These are phyloP conservation scores for Alternaria triticimaculans DNA, from an alignment of 2,329 filamentous ascomycete genomes.

Conservation along the genomic window DNA sequence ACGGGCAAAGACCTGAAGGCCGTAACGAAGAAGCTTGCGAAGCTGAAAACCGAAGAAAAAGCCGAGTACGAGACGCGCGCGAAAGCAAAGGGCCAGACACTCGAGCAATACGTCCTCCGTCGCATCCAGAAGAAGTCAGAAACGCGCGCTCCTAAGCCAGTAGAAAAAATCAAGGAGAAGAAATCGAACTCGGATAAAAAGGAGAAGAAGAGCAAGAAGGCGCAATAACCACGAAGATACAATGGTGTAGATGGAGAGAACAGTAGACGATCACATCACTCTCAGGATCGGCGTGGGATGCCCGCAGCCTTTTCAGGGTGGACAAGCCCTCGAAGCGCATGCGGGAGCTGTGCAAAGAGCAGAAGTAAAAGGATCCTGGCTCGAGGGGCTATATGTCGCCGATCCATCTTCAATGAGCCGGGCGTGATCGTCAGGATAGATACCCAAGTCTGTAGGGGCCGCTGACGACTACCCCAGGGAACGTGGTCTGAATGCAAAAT, in stretches of 20 bases:
- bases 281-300: neutral
- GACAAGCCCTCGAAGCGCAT: neutral
- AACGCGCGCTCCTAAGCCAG: slow-evolving; percentile 15
- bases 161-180: neutral
- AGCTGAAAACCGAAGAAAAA: slow-evolving; percentile 36
- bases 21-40: slow-evolving; percentile 35
- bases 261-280: neutral
- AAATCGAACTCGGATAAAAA: neutral
- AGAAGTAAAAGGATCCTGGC: neutral
- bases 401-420: neutral
- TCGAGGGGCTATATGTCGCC: neutral
- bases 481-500: neutral
- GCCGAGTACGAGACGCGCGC: slow-evolving; percentile 44
- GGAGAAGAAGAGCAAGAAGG: slow-evolving; percentile 5
- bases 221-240: neutral
- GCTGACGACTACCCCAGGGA: neutral
- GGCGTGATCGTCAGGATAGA: neutral
- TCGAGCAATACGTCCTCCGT: slow-evolving; percentile 46
- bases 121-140: slow-evolving; percentile 44
- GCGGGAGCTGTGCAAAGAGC: neutral
- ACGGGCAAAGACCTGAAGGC: slow-evolving; percentile 12
- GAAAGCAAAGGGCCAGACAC: slow-evolving; percentile 44
- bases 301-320: neutral
- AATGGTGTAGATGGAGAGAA: neutral
- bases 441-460: neutral